Conservation (phyloP, 352 stramenopile species). For the Saprolegnia diclina region DNA sequence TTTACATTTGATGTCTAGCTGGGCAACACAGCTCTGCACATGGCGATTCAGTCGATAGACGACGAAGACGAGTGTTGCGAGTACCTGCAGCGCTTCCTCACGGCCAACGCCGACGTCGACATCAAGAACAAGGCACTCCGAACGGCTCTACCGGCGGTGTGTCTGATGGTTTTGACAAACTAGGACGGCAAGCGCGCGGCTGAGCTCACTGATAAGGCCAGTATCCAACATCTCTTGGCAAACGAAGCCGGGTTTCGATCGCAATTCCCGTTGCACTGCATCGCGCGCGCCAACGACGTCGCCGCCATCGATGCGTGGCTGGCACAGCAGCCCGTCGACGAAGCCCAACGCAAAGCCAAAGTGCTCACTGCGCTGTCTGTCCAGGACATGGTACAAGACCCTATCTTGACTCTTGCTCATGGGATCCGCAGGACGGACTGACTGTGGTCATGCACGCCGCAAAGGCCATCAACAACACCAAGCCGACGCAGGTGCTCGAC, state of each 20-base stretch:
- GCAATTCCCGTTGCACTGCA: background rate
- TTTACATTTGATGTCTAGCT: too few relatives aligned
- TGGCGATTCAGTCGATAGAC: background rate
- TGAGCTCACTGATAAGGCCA: background rate
- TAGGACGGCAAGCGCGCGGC: background rate
- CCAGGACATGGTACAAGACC: background rate
- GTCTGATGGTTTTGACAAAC: background rate
- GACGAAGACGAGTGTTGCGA: background rate
- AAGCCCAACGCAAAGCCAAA: background rate
- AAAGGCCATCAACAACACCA: background rate
- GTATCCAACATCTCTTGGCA: background rate
- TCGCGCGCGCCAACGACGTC: background rate
- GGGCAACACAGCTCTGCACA: background rate
- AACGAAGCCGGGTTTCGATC: background rate
- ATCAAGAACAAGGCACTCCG: background rate
- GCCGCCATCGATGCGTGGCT: background rate
- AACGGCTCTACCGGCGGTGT: background rate
- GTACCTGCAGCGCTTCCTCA: background rate
- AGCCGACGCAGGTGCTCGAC: background rate
- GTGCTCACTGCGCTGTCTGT: background rate
- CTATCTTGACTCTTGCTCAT: background rate
- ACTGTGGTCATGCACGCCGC: constrained; percentile 3
- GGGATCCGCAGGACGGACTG: background rate
- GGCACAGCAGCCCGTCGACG: background rate
- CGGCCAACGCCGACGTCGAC: background rate